These are phyloP conservation scores for Phytophthora vignae DNA, from an alignment of 352 stramenopile species.

Conservation along the genomic window DNA sequence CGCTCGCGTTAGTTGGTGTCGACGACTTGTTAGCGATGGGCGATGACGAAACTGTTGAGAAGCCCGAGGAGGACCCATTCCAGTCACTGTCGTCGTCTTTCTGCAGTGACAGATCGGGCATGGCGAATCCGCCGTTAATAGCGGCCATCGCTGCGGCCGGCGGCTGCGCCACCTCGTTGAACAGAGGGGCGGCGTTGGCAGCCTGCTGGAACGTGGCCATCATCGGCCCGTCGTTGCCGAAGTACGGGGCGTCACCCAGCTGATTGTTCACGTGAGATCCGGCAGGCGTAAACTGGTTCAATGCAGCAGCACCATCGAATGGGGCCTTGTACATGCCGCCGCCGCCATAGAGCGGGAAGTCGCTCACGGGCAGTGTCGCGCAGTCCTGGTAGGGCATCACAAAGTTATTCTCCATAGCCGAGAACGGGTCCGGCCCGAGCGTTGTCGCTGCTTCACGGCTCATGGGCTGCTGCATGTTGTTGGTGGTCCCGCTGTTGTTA, in stretches of 20 bases:
- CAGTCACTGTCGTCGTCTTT: slow-evolving; percentile 31
- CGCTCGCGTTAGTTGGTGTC: background rate
- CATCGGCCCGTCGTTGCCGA: slow-evolving; percentile 8
- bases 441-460: background rate
- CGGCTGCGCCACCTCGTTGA: slow-evolving; percentile 31
- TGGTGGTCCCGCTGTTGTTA: slow-evolving; percentile 3
- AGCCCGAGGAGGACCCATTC: slow-evolving; percentile 37
- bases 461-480: slow-evolving; percentile 12
- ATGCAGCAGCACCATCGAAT: background rate
- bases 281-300: slow-evolving; percentile 11
- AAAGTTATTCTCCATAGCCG: slow-evolving; percentile 19
- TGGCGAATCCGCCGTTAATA: slow-evolving; percentile 27
- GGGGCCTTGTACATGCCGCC: slow-evolving; percentile 14
- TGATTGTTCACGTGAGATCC: slow-evolving; percentile 23
- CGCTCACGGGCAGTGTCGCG: slow-evolving; percentile 16
- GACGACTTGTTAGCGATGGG: slow-evolving; percentile 9
- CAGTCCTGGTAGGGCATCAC: slow-evolving; percentile 34
- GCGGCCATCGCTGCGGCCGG: slow-evolving; percentile 14
- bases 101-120: slow-evolving; percentile 17
- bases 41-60: slow-evolving; percentile 33
- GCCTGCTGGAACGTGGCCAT: slow-evolving; percentile 14
- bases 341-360: slow-evolving; percentile 29
- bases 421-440: slow-evolving; percentile 16
- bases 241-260: slow-evolving; percentile 19
- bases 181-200: slow-evolving; percentile 3